phyloP scores from a whole-genome alignment of 257 asterid species.

The Capsicum pubescens region DNA sequence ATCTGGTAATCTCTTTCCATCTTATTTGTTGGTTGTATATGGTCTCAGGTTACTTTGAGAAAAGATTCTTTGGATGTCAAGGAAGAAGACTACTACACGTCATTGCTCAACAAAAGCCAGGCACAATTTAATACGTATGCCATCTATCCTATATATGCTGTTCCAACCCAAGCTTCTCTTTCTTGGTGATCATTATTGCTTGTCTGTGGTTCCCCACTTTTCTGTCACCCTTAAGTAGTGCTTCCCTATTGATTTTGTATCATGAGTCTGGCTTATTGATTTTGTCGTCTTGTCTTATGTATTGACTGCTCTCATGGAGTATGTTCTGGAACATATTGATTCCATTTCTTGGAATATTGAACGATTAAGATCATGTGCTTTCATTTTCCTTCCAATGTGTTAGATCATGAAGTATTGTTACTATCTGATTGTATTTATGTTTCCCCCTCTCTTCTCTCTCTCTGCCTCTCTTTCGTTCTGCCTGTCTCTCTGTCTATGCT shows the following conservation, averaged over 20 bases:
- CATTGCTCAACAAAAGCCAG: slow-evolving; percentile 80
- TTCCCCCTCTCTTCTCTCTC: neutral
- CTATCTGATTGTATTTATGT: neutral
- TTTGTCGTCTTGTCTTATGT: neutral
- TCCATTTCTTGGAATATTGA: neutral
- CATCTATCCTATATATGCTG: slow-evolving; percentile 15
- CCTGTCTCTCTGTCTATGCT: neutral
- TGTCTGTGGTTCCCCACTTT: slow-evolving; percentile 7
- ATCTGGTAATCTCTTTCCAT: slow-evolving; percentile 24
- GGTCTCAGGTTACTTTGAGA: slow-evolving; percentile 68
- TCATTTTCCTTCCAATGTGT: neutral
- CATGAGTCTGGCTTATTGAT: neutral
- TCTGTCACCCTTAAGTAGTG: neutral
- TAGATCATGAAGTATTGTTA: slow-evolving; percentile 10
- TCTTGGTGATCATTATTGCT: neutral
- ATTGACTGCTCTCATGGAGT: neutral
- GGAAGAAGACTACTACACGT: slow-evolving; percentile 88
- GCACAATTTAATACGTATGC: slow-evolving; percentile 88
- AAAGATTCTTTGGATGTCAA: slow-evolving; percentile 79
- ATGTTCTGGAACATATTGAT: neutral
- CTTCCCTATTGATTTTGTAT: neutral
- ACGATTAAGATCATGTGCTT: neutral
- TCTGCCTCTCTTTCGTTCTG: too few species aligned
- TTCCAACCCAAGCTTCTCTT: slow-evolving; percentile 17
- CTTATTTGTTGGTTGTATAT: slow-evolving; percentile 24